These are phyloP conservation scores for Trypanosoma cruzi DNA, from an alignment of 208 protist genomes.

Conservation along the genomic window DNA sequence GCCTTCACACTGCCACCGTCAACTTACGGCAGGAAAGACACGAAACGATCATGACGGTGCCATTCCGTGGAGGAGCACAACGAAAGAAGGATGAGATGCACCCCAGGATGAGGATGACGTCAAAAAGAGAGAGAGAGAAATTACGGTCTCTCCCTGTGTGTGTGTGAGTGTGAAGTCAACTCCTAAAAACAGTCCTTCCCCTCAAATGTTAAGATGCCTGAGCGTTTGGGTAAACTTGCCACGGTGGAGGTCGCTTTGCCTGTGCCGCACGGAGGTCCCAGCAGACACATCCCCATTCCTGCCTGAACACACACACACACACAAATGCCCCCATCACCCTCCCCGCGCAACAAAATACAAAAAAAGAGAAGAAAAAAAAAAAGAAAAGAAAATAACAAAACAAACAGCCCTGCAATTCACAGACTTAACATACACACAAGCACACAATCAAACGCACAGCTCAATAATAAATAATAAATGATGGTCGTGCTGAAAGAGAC, in stretches of 20 bases:
- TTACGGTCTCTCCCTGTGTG: too few species aligned
- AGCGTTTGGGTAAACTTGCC: too few species aligned
- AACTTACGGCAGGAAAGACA: conserved; percentile 26
- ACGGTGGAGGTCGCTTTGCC: too few species aligned
- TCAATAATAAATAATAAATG: conserved; percentile 9
- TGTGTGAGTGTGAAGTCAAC: too few species aligned
- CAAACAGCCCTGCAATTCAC: conserved; percentile 8
- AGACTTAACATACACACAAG: conserved; percentile 17
- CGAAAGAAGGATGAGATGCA: conserved; percentile 15
- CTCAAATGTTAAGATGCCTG: too few species aligned
- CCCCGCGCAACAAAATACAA: conserved; percentile 3
- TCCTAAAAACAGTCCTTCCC: too few species aligned
- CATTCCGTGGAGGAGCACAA: not conserved
- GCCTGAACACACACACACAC: not conserved
- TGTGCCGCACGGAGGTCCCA: too few species aligned
- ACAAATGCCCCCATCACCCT: not conserved
- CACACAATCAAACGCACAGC: conserved; percentile 7
- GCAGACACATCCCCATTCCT: not conserved
- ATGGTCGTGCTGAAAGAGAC: not conserved
- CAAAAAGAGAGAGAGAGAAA: conserved; percentile 5
- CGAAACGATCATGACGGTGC: conserved; percentile 27
- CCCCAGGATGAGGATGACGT: too few species aligned
- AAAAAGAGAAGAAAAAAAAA: conserved; percentile 12
- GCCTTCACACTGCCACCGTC: conserved; percentile 22
- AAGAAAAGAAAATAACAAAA: conserved; percentile 18